A percentile compares a stretch with the other conserved stretches of the same genome.
These are phyloP conservation scores for Castanospermum australe DNA, from an alignment of 306 rosid species.

Conservation along the genomic window DNA sequence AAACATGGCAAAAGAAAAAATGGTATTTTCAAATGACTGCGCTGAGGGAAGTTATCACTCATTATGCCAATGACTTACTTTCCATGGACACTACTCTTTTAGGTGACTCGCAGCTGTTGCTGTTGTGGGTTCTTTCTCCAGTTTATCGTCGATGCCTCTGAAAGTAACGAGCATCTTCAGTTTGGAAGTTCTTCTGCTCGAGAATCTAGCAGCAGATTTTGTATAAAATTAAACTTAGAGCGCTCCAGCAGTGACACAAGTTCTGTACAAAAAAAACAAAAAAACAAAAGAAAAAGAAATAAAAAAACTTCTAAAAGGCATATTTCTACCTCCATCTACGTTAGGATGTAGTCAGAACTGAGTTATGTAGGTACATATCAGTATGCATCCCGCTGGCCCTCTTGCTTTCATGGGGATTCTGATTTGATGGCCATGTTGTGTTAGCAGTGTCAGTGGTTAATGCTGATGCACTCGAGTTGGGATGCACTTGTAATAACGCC, in stretches of 20 bases:
- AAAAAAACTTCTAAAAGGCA: conserved; percentile 6
- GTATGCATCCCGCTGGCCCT: neutral
- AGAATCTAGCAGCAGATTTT: conserved; percentile 45
- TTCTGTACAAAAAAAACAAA: conserved; percentile 25
- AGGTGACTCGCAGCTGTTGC: conserved; percentile 34
- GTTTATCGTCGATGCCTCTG: neutral
- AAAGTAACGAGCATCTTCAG: conserved; percentile 30
- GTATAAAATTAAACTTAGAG: conserved; percentile 36
- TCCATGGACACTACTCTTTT: conserved; percentile 6
- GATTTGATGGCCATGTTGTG: neutral
- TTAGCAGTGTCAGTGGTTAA: neutral
- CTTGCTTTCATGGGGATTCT: neutral
- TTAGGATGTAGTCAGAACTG: conserved; percentile 19
- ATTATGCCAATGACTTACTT: conserved; percentile 20
- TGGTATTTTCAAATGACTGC: conserved; percentile 27
- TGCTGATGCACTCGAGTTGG: neutral
- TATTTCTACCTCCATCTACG: neutral
- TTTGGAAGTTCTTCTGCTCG: conserved; percentile 26
- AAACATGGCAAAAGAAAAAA: conserved; percentile 27
- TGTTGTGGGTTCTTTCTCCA: conserved; percentile 30
- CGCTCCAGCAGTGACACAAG: conserved; percentile 31
- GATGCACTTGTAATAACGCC: neutral
- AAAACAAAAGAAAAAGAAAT: neutral
- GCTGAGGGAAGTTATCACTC: conserved; percentile 23
- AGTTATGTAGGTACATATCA: conserved; percentile 22